A percentile compares a stretch with the other conserved stretches of the same genome.
Evolutionary conservation across 1,284 basidiomycete species (phyloP).

Genomic region (Trametes polyzona): DNA sequence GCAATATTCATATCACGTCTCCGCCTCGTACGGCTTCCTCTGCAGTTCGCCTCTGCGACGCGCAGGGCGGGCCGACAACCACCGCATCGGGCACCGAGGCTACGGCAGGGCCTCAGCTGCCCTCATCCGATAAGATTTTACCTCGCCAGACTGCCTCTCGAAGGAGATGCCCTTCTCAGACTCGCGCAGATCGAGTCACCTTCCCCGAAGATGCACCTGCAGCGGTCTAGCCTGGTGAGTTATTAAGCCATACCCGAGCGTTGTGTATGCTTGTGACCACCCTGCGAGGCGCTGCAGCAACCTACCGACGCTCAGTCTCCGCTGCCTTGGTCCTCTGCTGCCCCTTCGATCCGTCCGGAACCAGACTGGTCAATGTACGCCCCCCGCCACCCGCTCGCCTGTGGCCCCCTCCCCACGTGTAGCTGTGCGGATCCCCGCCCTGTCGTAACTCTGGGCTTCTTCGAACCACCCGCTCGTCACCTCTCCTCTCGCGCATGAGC

Average conservation of each 20-base stretch:
- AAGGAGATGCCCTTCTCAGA: constrained; percentile 9
- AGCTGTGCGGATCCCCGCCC: constrained; percentile 15
- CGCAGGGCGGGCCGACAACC: background rate
- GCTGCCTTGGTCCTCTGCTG: constrained; percentile 18
- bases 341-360: constrained; percentile 17
- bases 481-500: constrained; percentile 12
- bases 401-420: constrained; percentile 17
- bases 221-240: constrained; percentile 23
- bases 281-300: constrained; percentile 12
- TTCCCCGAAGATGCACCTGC: constrained; percentile 17
- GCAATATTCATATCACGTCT: no score
- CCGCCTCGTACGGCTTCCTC: background rate
- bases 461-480: constrained; percentile 3
- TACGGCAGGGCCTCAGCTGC: background rate
- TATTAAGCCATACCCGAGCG: constrained; percentile 20
- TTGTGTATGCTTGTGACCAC: constrained; percentile 24
- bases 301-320: constrained; percentile 20
- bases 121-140: constrained; percentile 19
- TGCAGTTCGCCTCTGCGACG: background rate
- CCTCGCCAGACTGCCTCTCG: constrained; percentile 3
- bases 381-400: constrained; percentile 3
- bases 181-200: constrained; percentile 23
- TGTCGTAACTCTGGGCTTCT: constrained; percentile 16
- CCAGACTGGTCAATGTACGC: constrained; percentile 3
- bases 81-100: background rate